A percentile compares a stretch with the other conserved stretches of the same genome.
Conservation (phyloP, 176 grass and related monocot genomes). For the Oropetium thomaeum region DNA sequence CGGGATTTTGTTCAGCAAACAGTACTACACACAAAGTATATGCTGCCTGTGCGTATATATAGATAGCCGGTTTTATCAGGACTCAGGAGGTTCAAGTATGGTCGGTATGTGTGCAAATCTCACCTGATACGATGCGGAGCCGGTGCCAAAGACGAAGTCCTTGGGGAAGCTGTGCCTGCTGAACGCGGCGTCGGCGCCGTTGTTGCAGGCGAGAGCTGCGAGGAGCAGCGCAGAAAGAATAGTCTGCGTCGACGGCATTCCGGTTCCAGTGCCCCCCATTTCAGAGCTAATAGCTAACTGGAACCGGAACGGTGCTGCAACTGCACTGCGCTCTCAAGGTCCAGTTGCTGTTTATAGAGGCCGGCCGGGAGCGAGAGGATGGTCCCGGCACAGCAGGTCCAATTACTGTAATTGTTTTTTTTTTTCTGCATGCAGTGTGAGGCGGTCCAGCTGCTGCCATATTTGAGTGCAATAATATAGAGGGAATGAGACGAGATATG, state of each 20-base stretch:
- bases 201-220: neutral
- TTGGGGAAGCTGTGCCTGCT: conserved; percentile 41
- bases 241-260: neutral
- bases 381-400: too few species aligned
- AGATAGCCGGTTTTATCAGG: too few species aligned
- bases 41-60: too few species aligned
- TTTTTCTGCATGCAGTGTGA: too few species aligned
- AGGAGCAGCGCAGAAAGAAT: neutral
- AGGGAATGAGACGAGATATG: too few species aligned
- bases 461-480: too few species aligned
- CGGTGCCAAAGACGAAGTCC: conserved; percentile 55
- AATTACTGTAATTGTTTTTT: too few species aligned
- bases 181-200: neutral
- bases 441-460: too few species aligned
- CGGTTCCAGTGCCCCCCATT: neutral
- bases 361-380: neutral
- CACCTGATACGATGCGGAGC: conserved; percentile 59
- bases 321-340: neutral
- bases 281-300: neutral
- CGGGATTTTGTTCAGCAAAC: too few species aligned
- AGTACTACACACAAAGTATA: too few species aligned
- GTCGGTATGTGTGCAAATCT: neutral
- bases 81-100: too few species aligned
- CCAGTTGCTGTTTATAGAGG: neutral
- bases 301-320: neutral